phyloP scores from a whole-genome alignment of 805 yeast species.

The Spathaspora sp. region DNA sequence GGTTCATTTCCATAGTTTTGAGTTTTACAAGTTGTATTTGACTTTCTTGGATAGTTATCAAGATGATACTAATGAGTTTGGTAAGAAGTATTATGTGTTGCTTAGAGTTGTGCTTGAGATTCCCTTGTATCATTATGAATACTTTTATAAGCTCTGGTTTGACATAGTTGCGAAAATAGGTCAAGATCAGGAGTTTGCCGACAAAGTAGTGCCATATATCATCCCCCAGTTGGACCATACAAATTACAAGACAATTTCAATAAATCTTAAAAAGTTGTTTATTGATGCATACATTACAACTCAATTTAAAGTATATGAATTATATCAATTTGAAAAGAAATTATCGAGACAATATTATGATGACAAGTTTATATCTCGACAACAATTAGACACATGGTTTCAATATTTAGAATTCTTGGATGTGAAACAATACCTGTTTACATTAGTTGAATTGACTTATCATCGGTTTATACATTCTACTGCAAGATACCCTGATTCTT shows the following conservation, averaged over 20 bases:
- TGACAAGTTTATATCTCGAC: constrained; percentile 27
- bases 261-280: constrained; percentile 43
- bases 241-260: constrained; percentile 24
- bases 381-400: constrained; percentile 58
- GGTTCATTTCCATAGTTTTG: constrained; percentile 45
- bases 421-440: constrained; percentile 20
- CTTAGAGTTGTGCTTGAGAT: constrained; percentile 50
- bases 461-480: constrained; percentile 48
- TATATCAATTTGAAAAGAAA: constrained; percentile 47
- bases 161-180: constrained; percentile 5
- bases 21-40: constrained; percentile 50
- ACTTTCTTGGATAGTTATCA: constrained; percentile 33
- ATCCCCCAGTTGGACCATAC: no score
- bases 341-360: constrained; percentile 36
- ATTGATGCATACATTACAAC: constrained; percentile 53
- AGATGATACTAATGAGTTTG: constrained; percentile 20
- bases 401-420: constrained; percentile 56
- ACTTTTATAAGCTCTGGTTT: constrained; percentile 40
- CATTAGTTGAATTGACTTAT: constrained; percentile 31
- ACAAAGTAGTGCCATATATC: neutral
- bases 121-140: constrained; percentile 52
- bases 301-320: constrained; percentile 48
- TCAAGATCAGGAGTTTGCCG: constrained; percentile 9
- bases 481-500: constrained; percentile 42
- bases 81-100: constrained; percentile 35